Conservation (phyloP, 2,329 filamentous ascomycete species). For the Talaromyces pinophilus region DNA sequence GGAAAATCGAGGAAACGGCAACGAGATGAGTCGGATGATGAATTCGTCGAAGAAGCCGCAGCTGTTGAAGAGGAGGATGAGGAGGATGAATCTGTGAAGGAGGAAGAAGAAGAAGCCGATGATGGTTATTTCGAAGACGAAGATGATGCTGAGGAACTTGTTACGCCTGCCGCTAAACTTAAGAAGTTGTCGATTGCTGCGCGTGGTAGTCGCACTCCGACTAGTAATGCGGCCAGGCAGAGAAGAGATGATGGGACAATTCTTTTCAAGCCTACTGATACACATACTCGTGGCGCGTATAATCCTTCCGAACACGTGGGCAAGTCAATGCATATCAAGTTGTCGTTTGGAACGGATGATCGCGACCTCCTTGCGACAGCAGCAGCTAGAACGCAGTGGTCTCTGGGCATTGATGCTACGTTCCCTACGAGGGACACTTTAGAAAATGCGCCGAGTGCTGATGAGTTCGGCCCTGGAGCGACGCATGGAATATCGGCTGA, state of each 20-base stretch:
- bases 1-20: conserved; percentile 23
- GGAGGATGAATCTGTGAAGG: conserved; percentile 21
- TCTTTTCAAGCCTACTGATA: conserved; percentile 29
- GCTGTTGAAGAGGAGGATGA: conserved; percentile 22
- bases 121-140: background rate
- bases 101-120: conserved; percentile 21
- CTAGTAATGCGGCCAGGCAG: conserved; percentile 19
- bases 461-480: conserved; percentile 42
- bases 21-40: conserved; percentile 28
- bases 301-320: conserved; percentile 39
- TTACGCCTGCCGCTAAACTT: background rate
- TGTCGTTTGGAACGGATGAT: conserved; percentile 54
- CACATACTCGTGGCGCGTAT: conserved; percentile 42
- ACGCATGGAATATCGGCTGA: conserved; percentile 48
- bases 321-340: conserved; percentile 50
- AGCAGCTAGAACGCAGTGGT: conserved; percentile 55
- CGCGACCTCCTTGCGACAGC: conserved; percentile 53
- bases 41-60: conserved; percentile 22
- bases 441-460: conserved; percentile 30
- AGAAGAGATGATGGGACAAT: conserved; percentile 28
- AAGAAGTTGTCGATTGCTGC: background rate
- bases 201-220: conserved; percentile 1
- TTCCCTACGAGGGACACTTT: conserved; percentile 52
- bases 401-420: conserved; percentile 46
- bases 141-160: background rate